Percentiles rank a stretch among this genome's conserved stretches.
These are phyloP conservation scores for Syzygium aqueum DNA, from an alignment of 345 rosid species.

Conservation along the genomic window DNA sequence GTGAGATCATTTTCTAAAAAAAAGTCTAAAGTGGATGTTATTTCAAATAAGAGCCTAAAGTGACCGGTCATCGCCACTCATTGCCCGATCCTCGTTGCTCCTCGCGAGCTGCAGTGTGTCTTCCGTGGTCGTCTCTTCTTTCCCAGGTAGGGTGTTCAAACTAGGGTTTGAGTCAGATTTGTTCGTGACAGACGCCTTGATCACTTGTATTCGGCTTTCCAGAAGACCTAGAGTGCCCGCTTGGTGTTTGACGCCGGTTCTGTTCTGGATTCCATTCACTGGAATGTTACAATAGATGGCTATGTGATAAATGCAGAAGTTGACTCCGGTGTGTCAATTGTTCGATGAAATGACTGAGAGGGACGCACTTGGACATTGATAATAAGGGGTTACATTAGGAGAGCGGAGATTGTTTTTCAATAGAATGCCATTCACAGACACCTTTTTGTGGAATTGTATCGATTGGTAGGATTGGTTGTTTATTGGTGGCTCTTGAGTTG, in stretches of 20 bases:
- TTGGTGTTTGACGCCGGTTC: constrained; percentile 9
- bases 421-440: constrained; percentile 16
- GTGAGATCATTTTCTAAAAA: too few species aligned
- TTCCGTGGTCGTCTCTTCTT: neutral
- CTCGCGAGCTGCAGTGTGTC: rapidly evolving
- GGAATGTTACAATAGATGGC: constrained; percentile 17
- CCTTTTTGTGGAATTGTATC: constrained; percentile 43
- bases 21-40: too few species aligned
- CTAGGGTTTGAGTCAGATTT: constrained; percentile 17
- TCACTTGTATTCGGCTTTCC: constrained; percentile 8
- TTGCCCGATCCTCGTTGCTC: neutral
- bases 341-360: constrained; percentile 19
- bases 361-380: constrained; percentile 14
- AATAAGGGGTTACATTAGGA: neutral
- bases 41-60: too few species aligned
- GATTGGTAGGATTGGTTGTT: constrained; percentile 43
- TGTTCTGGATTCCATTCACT: constrained; percentile 13
- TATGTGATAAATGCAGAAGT: constrained; percentile 8
- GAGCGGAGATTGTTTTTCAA: constrained; percentile 16
- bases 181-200: constrained; percentile 11
- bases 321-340: constrained; percentile 22
- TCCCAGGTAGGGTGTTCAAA: neutral
- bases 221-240: constrained; percentile 5
- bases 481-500: constrained; percentile 9
- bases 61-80: neutral